Base-by-base conservation (phyloP, 192 early-diverging fungal genomes). In the Coemansia aciculifera region DNA sequence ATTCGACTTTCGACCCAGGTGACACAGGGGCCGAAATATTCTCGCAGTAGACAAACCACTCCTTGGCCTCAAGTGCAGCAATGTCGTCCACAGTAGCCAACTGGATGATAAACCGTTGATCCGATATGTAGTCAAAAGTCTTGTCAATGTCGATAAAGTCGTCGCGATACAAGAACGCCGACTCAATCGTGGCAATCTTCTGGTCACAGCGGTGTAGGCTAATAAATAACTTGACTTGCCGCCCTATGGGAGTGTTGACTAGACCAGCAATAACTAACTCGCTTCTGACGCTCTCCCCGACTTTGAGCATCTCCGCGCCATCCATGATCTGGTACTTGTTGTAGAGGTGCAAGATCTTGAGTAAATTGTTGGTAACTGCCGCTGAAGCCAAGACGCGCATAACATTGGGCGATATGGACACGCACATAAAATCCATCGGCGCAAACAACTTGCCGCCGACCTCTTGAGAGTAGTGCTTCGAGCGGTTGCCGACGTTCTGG, bases 361-460 rank as follows among this genome's bases (percentile, higher is more conserved):
- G 83, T 42, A 93, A 81, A 63, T 94, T 92, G 36, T 88, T 90
- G 72, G 93, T 90, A 66, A 95, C 92, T 10, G 91, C 88, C 66
- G 92, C 88, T 43, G 93, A 90, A 74, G 92, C 86, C 54, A 95
- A 88, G 8, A 93, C 89, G 60, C 89, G 88, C 61, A 95, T 87
- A 37, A 95, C 85, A 74, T 87, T 78, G 78, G 87, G 85, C 87
- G 90, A 89, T 2, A 86, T 91, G 34, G 91, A 87, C 24, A 93
- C 88, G 49, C 90, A 89, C 49, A 91, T 87, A 74, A 94, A 95
- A 74, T 95, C 94, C 89, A 96, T 91, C 17, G 95, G 95, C 39
- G 92, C 91, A 59, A 60, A 75, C 6, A 85, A 48, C 46, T 84
- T 73, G 60, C 85, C 84, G 46, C 81, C 81, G 60, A 77, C 78